Base-by-base conservation (phyloP, 192 early-diverging fungal species). In the Chytriomyces sp. region DNA sequence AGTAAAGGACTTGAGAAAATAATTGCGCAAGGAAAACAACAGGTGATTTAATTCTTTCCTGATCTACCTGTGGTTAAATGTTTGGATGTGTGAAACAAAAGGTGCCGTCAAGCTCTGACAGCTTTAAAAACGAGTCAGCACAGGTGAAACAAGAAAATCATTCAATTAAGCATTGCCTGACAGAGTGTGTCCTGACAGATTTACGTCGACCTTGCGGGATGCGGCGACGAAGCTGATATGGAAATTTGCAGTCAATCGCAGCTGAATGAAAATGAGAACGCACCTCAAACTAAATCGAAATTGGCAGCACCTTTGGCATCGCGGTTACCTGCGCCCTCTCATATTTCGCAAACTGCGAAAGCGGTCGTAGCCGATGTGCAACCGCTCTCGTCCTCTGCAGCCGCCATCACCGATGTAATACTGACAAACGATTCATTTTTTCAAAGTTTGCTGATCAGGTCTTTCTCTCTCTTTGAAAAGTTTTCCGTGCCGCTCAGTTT, bases 371-470 rank as follows among this genome's bases (percentile, higher is more conserved):
- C 66, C 18, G 9, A 8, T 3, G 13, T 8, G 11, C 66, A 67
- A 6, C 11, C 66, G 16, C 35, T 5, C 8, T 47, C 66, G 1
- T n/a, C 46, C 20, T 8, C 68, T 7, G 46, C n/a, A 53, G 9
- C 68, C 7, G 61, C 73, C 24, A 28, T 66, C 18, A 75, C 73
- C 16, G 73, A 75, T 66, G 73, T 75, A 50, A 50, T 47, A n/a
- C 8, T 5, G 47, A 23, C 47, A 10, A 65, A 23, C 66, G 18
- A 63, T 43, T 18, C 9, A 8, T 26, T 13, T 48, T 66, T 66
- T 16, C 20, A 8, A 57, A 7, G 7, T 26, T 26, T 24, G 49
- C 11, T 24, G 7, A 28, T 63, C 43, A 26, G 18, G 18, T 66
- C 20, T 65, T 64, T 26, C 49, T 45, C 10, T 26, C 49, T 45